Percentiles rank a stretch among this genome's conserved stretches.
phyloP scores from a whole-genome alignment of 1,284 basidiomycete species.

The Malassezia yamatoensis region DNA sequence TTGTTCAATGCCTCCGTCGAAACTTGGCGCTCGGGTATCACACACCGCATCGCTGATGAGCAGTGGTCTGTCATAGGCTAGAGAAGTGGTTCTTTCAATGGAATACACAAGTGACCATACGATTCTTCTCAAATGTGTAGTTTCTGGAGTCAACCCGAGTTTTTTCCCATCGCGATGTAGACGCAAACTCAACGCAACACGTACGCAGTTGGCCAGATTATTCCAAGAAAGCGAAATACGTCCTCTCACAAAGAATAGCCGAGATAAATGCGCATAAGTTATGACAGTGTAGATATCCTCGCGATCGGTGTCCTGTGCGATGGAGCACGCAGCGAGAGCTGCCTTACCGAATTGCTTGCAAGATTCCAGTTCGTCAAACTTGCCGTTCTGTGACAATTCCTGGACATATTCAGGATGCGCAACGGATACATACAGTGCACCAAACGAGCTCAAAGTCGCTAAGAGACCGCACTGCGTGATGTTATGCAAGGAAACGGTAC shows the following conservation, averaged over 20 bases:
- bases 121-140: conserved; percentile 29
- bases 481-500: neutral
- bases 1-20: conserved; percentile 11
- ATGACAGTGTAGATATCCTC: conserved; percentile 35
- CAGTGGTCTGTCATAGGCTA: conserved; percentile 33
- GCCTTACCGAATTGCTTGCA: conserved; percentile 26
- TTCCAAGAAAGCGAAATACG: conserved; percentile 34
- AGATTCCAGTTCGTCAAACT: conserved; percentile 22
- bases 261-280: conserved; percentile 24
- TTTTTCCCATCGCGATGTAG: conserved; percentile 40
- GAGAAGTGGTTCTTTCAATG: conserved; percentile 24
- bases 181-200: conserved; percentile 31
- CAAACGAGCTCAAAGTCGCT: neutral
- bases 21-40: conserved; percentile 31
- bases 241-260: conserved; percentile 33
- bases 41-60: conserved; percentile 33
- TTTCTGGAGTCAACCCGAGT: conserved; percentile 23
- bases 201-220: conserved; percentile 23
- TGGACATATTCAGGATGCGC: neutral
- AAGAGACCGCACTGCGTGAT: conserved; percentile 5
- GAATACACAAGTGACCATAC: conserved; percentile 37
- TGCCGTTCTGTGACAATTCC: conserved; percentile 16
- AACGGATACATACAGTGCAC: conserved; percentile 4
- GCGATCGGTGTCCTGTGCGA: conserved; percentile 26
- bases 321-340: conserved; percentile 23